These are phyloP conservation scores for Trametes sp. DNA, from an alignment of 1,284 basidiomycete species.

Conservation along the genomic window DNA sequence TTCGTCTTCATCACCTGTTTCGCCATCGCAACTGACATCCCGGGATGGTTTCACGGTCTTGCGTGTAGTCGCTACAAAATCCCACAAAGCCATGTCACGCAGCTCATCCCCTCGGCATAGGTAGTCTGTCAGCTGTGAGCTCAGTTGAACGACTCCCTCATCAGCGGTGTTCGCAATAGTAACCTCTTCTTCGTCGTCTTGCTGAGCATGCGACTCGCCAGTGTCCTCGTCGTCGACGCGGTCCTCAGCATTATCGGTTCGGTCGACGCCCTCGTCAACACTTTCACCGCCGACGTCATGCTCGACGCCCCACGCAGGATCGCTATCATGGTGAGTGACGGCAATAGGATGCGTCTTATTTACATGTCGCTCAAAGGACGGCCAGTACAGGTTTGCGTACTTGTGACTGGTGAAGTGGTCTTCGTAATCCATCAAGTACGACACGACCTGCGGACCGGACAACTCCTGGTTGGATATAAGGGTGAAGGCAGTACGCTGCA, in stretches of 20 bases:
- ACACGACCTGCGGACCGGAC: conserved; percentile 47
- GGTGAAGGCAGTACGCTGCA: conserved; percentile 47
- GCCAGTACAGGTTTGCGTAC: conserved; percentile 46
- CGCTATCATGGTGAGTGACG: neutral
- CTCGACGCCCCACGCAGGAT: too few species aligned
- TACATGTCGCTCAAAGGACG: conserved; percentile 37
- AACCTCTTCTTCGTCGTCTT: neutral
- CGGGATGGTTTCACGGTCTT: too few species aligned
- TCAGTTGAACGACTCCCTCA: neutral
- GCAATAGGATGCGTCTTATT: conserved; percentile 4
- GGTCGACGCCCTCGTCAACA: too few species aligned
- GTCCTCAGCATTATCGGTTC: too few species aligned
- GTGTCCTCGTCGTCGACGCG: too few species aligned
- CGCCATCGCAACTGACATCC: too few species aligned
- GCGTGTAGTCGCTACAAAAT: neutral
- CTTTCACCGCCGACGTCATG: too few species aligned
- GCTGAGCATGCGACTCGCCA: too few species aligned
- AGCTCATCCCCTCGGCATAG: neutral
- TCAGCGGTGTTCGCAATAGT: neutral
- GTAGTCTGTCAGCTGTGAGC: neutral
- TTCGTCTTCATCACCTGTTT: neutral
- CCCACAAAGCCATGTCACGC: neutral
- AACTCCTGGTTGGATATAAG: conserved; percentile 50
- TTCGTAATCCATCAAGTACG: conserved; percentile 44
- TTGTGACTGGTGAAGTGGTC: conserved; percentile 50